Evolutionary conservation across 306 rosid species (phyloP).

Genomic region (Nissolia schottii): DNA sequence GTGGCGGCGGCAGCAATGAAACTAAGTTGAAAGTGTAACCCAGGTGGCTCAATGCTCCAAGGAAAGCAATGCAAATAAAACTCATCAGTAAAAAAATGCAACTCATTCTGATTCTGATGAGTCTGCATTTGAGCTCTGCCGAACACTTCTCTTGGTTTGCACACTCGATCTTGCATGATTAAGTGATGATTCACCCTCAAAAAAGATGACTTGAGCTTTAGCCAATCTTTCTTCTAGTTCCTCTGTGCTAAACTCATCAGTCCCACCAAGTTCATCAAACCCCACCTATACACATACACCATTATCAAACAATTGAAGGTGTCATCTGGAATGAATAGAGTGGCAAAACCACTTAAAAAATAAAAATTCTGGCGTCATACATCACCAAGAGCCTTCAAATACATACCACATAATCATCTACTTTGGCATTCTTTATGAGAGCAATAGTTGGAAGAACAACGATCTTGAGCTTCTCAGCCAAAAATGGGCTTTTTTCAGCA

Average conservation of each 20-base stretch:
- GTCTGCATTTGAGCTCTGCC: conserved; percentile 61
- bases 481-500: conserved; percentile 95
- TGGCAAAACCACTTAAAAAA: background rate
- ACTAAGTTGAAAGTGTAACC: background rate
- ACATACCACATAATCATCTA: conserved; percentile 94
- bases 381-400: background rate
- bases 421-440: conserved; percentile 90
- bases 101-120: conserved; percentile 81
- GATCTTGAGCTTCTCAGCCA: conserved; percentile 89
- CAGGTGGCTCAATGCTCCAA: background rate
- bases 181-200: conserved; percentile 77
- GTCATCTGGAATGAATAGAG: background rate
- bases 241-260: conserved; percentile 89
- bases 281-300: conserved; percentile 65
- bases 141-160: conserved; percentile 54
- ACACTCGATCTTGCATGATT: conserved; percentile 47
- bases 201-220: conserved; percentile 72
- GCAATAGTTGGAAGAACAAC: conserved; percentile 91
- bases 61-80: background rate
- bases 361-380: background rate
- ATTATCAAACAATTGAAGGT: conserved; percentile 6
- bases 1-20: background rate
- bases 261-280: conserved; percentile 94
- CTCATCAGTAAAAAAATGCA: conserved; percentile 20
- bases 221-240: conserved; percentile 86